A percentile compares a stretch with the other conserved stretches of the same genome.
These are phyloP conservation scores for Adenanthera pavonina DNA, from an alignment of 306 rosid species.

Conservation along the genomic window DNA sequence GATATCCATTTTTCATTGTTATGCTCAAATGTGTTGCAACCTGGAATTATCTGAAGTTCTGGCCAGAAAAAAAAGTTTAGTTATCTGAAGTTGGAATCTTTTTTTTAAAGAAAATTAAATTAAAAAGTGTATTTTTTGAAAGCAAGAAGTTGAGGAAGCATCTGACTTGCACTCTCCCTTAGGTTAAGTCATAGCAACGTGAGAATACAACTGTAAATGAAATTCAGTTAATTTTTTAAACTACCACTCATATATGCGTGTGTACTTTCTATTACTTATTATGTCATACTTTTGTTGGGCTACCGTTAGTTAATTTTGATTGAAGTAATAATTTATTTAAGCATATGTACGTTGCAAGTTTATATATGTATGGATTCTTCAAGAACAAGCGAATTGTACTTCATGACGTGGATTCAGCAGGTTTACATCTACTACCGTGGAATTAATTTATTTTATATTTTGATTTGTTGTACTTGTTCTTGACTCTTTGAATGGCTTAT, in stretches of 20 bases:
- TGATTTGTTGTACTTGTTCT: constrained; percentile 4
- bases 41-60: not conserved
- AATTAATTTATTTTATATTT: constrained; percentile 5
- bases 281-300: constrained; percentile 1
- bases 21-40: not conserved
- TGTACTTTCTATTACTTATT: too few relatives aligned
- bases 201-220: constrained; percentile 45
- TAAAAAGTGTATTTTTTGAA: too few relatives aligned
- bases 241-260: not conserved
- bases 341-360: constrained; percentile 67
- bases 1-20: not conserved
- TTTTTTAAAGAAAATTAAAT: too few relatives aligned
- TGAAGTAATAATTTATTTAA: constrained; percentile 27
- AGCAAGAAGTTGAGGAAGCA: too few relatives aligned
- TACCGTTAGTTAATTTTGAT: constrained; percentile 14
- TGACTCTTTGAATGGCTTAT: constrained; percentile 16
- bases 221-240: not conserved
- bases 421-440: constrained; percentile 44
- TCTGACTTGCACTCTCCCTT: constrained; percentile 72
- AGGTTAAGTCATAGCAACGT: constrained; percentile 99
- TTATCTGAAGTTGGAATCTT: too few relatives aligned
- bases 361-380: constrained; percentile 95
- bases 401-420: constrained; percentile 96
- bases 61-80: too few relatives aligned
- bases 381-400: constrained; percentile 97